Evolutionary conservation across 768 basidiomycete species (phyloP), one percentile per base, ranked within the genome.

Genomic region (Boletus tomentosulus): DNA sequence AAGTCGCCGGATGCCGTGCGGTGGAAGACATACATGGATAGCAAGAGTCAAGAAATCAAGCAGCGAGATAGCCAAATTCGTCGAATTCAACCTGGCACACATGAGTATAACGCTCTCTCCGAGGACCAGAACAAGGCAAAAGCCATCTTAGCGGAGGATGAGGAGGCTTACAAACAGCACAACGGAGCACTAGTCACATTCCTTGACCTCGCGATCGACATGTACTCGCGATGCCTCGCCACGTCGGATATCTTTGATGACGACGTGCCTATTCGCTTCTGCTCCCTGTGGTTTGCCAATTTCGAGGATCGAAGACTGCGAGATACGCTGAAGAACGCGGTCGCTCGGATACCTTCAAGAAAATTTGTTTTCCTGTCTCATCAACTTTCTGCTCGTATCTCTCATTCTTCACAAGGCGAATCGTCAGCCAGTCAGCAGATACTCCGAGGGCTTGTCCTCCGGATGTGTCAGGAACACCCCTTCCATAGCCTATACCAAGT

Each of bases 311-410:
- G 66, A 43, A 66, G 71, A 43, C 68, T 82, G 24, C 79, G 79
- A 71, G 52, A 65, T 47, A 57, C 71, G 46, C 57, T 86, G 66
- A 60, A 73, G 35, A 41, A 58, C 1, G 79, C 83, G 2, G 66
- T 93, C 9, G 69, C 70, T 45, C 74, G 78, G 2, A 79, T 95
- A 37, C 89, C 94, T 1, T 90, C 94, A 0, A 78, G 82, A 55
- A 98, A 98, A 68, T 88, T 98, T 63, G 79, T 96, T 42, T 92
- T 93, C 69, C 78, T 98, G 50, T 85, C 92, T 74, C 92, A 95
- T 71, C 97, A 99, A 71, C 81, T 99, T 5, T 85, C 93, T 0
- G 94, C 96, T n/a, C 83, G 95, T 8, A 77, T 98, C 30, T 81
- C 86, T 12, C 80, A 73, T 42, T 54, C 75, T 15, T 57, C 66